Base-by-base conservation (phyloP, 2,329 filamentous ascomycete genomes). In the Beauveria brongniartii region DNA sequence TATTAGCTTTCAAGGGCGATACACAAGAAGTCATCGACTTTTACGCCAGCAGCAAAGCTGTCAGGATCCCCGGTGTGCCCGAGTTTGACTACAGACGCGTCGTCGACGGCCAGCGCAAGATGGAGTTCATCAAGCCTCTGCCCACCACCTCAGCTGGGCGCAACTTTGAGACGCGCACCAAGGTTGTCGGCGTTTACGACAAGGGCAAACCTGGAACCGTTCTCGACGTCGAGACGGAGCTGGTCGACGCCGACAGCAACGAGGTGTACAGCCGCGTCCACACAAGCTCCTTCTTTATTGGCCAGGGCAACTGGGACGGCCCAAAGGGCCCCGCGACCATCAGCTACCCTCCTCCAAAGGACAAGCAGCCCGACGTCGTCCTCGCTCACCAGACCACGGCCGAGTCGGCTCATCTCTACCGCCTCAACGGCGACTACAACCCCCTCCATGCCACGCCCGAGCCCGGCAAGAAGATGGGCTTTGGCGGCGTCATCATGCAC, bases 381-480 rank as follows among this genome's bases (percentile, higher is more conserved):
- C 83, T 89, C 66, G 82, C 84, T 68, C 82, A 88, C 68, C 87
- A 91, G 74, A 91, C 89, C 5, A 89, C 78, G 28, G 70, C 78
- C 58, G 85, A 92, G 77, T 90, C 90, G 5, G 85, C 90, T 9
- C 82, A 89, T 64, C 78, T 94, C 60, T 94, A 94, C 75, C 83
- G 91, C 64, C 82, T 96, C 55, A 96, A 96, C 68, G 92, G 92
- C 66, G 92, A 96, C 77, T 96, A 96, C 77, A 96, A 96, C 78
- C 92, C 92, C 30, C 85, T 96, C 41, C 92, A 96, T 72, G 91
- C 91, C 7, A 90, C 89, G 20, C 91, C 91, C 14, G 90, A 91
- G 75, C 90, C 91, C 0, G 91, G 91, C 63, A 77, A 84, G 74
- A 88, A 91, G 77, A 96, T 96, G 90, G 92, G 92, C 63, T 96